Evolutionary conservation across 345 rosid genomes (phyloP).

Genomic region (Murraya koenigii): DNA sequence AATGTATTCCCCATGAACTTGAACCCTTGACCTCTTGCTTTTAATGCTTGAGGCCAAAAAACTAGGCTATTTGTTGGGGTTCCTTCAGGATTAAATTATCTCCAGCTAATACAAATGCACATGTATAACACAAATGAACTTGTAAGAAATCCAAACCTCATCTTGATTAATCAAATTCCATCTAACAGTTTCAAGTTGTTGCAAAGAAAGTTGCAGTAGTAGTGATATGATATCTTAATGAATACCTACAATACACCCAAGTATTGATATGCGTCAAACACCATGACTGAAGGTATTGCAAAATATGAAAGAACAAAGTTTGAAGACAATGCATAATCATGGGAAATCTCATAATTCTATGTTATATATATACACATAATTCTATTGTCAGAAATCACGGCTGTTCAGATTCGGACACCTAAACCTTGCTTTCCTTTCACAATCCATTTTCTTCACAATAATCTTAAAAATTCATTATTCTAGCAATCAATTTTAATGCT

Average conservation of each 20-base stretch:
- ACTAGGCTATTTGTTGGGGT: background rate
- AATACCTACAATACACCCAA: background rate
- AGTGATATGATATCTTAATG: slow-evolving; percentile 18
- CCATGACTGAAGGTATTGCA: background rate
- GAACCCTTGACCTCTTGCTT: too few species aligned
- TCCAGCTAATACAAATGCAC: background rate
- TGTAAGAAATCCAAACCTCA: slow-evolving; percentile 49
- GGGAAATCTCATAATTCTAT: background rate
- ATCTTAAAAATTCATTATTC: too few species aligned
- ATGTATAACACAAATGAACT: background rate
- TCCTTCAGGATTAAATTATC: background rate
- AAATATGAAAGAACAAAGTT: background rate
- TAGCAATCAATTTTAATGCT: background rate
- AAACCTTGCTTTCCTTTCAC: too few species aligned
- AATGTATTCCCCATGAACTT: too few species aligned
- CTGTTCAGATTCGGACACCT: too few species aligned
- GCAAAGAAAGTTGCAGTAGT: slow-evolving; percentile 60
- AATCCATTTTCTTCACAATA: too few species aligned
- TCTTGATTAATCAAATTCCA: slow-evolving; percentile 87
- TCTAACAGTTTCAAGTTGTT: slow-evolving; percentile 58
- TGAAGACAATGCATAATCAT: background rate
- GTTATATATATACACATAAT: background rate
- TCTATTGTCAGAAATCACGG: background rate
- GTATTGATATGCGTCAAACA: background rate
- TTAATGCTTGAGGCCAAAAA: too few species aligned